Percentiles rank a stretch among this genome's conserved stretches.
These are phyloP conservation scores for Dictyostelium brefeldianum DNA, from an alignment of 78 protist species.

Conservation along the genomic window DNA sequence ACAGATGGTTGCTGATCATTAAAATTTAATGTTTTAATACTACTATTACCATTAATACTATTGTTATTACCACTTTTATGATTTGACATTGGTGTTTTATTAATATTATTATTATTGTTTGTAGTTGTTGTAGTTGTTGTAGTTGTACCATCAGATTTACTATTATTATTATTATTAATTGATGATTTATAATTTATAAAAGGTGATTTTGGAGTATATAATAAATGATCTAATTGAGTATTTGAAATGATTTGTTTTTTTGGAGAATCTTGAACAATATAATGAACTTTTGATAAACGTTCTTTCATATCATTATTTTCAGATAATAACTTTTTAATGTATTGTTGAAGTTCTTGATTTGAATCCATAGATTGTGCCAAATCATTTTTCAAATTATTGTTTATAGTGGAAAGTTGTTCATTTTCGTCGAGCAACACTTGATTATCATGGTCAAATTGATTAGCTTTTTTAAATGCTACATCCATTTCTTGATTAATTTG, in stretches of 20 bases:
- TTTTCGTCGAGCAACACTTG: not conserved
- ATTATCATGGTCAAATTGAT: not conserved
- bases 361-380: not conserved
- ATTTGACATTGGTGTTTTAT: no score
- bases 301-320: conserved; percentile 79
- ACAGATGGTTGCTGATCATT: not conserved
- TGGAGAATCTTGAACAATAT: not conserved
- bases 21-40: not conserved
- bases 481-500: conserved; percentile 1
- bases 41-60: not conserved
- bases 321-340: not conserved
- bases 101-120: not conserved
- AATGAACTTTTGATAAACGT: conserved; percentile 56
- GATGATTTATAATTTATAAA: conserved; percentile 9
- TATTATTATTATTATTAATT: not conserved
- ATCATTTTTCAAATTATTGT: not conserved
- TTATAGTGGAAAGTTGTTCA: not conserved
- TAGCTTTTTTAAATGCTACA: not conserved
- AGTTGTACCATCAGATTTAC: not conserved
- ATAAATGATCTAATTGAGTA: not conserved
- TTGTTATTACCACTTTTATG: not conserved
- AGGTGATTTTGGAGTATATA: not conserved
- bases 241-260: not conserved
- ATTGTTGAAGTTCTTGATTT: not conserved
- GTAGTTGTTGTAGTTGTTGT: not conserved